Evolutionary conservation across 1,139 yeast species (phyloP).

Genomic region (Pichia sp.): DNA sequence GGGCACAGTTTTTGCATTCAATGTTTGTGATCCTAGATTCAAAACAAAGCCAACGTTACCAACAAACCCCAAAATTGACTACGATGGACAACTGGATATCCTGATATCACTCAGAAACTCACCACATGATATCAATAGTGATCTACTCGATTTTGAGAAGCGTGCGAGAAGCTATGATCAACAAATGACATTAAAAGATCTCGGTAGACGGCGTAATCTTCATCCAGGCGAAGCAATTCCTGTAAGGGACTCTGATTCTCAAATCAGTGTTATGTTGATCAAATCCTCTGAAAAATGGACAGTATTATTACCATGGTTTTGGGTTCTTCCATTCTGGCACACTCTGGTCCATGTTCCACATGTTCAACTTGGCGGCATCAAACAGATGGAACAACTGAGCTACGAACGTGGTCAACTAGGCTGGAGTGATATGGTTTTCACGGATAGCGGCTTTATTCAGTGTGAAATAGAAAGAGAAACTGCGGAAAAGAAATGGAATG

Average conservation of each 20-base stretch:
- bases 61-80: conserved; percentile 6
- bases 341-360: conserved; percentile 51
- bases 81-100: conserved; percentile 21
- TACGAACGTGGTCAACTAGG: conserved; percentile 51
- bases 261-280: conserved; percentile 57
- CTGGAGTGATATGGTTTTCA: conserved; percentile 70
- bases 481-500: conserved; percentile 39
- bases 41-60: conserved; percentile 37
- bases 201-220: conserved; percentile 32
- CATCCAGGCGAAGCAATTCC: conserved; percentile 31
- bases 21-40: conserved; percentile 68
- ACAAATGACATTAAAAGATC: conserved; percentile 54
- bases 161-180: conserved; percentile 49
- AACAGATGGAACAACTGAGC: conserved; percentile 64
- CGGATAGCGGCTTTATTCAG: conserved; percentile 48
- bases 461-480: conserved; percentile 39
- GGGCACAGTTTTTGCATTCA: conserved; percentile 49
- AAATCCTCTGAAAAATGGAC: conserved; percentile 43
- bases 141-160: conserved; percentile 38
- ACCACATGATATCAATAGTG: conserved; percentile 30
- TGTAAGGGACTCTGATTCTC: conserved; percentile 30
- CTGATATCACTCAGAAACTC: conserved; percentile 22
- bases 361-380: conserved; percentile 64
- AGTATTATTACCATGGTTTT: conserved; percentile 77
- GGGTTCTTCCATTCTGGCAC: conserved; percentile 86